Percentiles rank a stretch among this genome's conserved stretches.
These are phyloP conservation scores for Mixia osmundae DNA, from an alignment of 1,284 basidiomycete species.

Conservation along the genomic window DNA sequence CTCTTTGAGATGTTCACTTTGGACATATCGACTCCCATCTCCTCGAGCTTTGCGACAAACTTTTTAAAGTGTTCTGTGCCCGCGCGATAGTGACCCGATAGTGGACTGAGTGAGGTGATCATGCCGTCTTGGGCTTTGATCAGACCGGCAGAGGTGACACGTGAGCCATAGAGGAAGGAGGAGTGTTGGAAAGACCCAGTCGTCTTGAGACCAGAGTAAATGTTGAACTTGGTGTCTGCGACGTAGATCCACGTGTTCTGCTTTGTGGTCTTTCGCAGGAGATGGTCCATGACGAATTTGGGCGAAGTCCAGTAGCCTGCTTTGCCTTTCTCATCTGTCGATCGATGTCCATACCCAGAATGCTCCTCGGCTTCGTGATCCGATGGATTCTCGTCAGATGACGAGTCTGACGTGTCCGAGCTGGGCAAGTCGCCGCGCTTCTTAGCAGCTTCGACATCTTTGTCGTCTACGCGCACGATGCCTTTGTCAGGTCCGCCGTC, in stretches of 20 bases:
- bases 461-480: constrained; percentile 25
- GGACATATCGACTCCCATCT: constrained; percentile 35
- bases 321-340: constrained; percentile 21
- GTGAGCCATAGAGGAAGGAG: constrained; percentile 33
- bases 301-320: constrained; percentile 15
- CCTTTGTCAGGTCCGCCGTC: constrained; percentile 36
- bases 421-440: constrained; percentile 4
- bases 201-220: constrained; percentile 45
- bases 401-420: constrained; percentile 13
- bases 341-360: no score
- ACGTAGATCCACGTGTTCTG: constrained; percentile 13
- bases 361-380: constrained; percentile 5
- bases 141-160: constrained; percentile 34
- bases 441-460: no score
- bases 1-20: constrained; percentile 9
- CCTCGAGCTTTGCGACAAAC: constrained; percentile 35
- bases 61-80: constrained; percentile 31
- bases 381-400: constrained; percentile 6
- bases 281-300: constrained; percentile 32
- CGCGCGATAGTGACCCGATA: constrained; percentile 44
- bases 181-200: constrained; percentile 43
- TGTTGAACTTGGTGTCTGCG: constrained; percentile 28
- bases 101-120: constrained; percentile 38
- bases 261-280: constrained; percentile 37
- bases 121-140: constrained; percentile 36